phyloP scores from a whole-genome alignment of 345 rosid genomes.

The Anastatica hierochuntica region DNA sequence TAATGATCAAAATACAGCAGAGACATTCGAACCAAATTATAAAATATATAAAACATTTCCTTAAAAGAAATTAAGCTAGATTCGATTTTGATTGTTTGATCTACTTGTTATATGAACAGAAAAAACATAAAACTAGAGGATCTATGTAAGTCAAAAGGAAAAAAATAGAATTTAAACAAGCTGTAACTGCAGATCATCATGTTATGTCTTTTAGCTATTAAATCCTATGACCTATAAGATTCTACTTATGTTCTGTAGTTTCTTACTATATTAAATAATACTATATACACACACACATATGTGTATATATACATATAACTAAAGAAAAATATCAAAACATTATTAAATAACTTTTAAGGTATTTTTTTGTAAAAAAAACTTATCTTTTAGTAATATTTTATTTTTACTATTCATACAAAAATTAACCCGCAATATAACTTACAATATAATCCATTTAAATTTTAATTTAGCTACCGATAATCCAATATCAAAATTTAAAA shows the following conservation, averaged over 20 bases:
- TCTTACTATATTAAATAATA: not conserved
- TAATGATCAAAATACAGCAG: conserved; percentile 22
- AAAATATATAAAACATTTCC: not conserved
- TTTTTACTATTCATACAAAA: too few species aligned
- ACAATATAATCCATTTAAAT: too few species aligned
- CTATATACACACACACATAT: not conserved
- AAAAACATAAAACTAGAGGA: conserved; percentile 17
- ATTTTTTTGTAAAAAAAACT: too few species aligned
- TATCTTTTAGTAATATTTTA: too few species aligned
- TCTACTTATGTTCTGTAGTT: conserved; percentile 4
- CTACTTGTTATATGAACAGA: conserved; percentile 18
- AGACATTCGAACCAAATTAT: conserved; percentile 15
- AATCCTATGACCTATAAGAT: conserved; percentile 21
- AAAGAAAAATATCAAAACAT: too few species aligned
- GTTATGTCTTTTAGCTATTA: conserved; percentile 23
- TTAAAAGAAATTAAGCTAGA: conserved; percentile 2
- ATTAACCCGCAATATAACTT: too few species aligned
- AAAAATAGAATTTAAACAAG: conserved; percentile 1
- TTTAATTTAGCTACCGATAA: too few species aligned
- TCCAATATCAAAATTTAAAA: too few species aligned
- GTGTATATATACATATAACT: not conserved
- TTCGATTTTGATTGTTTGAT: conserved; percentile 23
- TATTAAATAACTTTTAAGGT: too few species aligned
- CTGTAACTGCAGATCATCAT: conserved; percentile 24
- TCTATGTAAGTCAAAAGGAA: conserved; percentile 24